Percentiles rank a stretch among this genome's conserved stretches.
Evolutionary conservation across 2,329 filamentous ascomycete genomes (phyloP).

Genomic region (Neonectria faginata): DNA sequence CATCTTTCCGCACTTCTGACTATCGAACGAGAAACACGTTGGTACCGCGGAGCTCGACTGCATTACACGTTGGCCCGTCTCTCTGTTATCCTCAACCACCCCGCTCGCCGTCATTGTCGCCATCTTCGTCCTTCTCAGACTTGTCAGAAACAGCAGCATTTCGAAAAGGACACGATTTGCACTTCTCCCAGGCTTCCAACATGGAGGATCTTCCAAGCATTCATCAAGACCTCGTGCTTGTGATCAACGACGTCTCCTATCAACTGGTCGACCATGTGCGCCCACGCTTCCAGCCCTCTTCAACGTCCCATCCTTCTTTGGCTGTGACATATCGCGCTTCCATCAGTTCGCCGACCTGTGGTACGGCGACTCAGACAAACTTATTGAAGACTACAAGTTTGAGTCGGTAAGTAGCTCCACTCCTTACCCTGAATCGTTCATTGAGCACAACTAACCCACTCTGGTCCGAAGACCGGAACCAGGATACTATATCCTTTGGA

Average conservation of each 20-base stretch:
- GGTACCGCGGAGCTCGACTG: background rate
- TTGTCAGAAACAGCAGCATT: background rate
- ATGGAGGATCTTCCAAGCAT: background rate
- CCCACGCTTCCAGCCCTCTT: background rate
- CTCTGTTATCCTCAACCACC: background rate
- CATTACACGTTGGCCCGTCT: background rate
- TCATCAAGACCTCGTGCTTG: background rate
- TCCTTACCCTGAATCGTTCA: no score
- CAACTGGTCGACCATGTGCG: background rate
- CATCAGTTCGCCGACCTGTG: no score
- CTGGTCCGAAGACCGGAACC: background rate
- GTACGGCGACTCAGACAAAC: no score
- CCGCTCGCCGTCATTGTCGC: background rate
- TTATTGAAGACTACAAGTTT: no score
- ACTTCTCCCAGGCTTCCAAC: background rate
- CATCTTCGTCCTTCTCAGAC: background rate
- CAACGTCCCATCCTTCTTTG: no score
- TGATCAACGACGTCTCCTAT: background rate
- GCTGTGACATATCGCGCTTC: no score
- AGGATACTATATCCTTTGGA: conserved; percentile 2
- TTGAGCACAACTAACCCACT: no score
- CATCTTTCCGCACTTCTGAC: background rate
- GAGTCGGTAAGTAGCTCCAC: no score
- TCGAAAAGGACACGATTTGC: background rate
- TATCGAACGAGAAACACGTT: background rate